These are phyloP conservation scores for Mucuna pruriens DNA, from an alignment of 306 rosid species.

Conservation along the genomic window DNA sequence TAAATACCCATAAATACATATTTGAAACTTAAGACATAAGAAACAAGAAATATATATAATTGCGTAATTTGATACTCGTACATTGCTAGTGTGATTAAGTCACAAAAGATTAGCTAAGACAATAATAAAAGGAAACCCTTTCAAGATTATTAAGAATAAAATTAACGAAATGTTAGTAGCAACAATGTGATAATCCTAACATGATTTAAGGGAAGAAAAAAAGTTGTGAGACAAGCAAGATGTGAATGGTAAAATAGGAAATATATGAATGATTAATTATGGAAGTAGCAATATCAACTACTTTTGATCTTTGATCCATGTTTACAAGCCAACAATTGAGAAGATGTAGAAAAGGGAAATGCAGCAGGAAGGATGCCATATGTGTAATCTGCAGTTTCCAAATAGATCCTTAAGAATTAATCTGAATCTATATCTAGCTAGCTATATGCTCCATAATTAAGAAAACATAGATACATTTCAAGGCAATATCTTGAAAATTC, in stretches of 20 bases:
- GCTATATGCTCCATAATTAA: not conserved
- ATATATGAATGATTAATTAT: not conserved
- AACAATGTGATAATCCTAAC: not conserved
- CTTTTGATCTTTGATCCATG: not conserved
- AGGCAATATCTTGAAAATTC: not conserved
- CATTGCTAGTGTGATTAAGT: too few species aligned
- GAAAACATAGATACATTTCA: not conserved
- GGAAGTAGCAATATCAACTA: not conserved
- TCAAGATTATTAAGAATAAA: not conserved
- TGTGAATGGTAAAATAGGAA: not conserved
- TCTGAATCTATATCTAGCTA: not conserved
- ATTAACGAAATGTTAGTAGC: not conserved
- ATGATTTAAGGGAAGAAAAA: not conserved
- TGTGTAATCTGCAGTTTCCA: not conserved
- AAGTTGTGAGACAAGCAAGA: not conserved
- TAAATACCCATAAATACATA: not conserved
- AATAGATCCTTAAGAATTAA: conserved; percentile 17
- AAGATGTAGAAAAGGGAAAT: not conserved
- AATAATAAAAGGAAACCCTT: not conserved
- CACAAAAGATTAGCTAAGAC: too few species aligned
- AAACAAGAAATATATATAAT: not conserved
- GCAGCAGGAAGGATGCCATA: not conserved
- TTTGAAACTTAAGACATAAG: not conserved
- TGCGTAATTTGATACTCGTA: not conserved
- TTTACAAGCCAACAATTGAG: not conserved